A percentile compares a stretch with the other conserved stretches of the same genome.
phyloP scores from a whole-genome alignment of 2,329 filamentous ascomycete species.

The Seiridium cupressi region DNA sequence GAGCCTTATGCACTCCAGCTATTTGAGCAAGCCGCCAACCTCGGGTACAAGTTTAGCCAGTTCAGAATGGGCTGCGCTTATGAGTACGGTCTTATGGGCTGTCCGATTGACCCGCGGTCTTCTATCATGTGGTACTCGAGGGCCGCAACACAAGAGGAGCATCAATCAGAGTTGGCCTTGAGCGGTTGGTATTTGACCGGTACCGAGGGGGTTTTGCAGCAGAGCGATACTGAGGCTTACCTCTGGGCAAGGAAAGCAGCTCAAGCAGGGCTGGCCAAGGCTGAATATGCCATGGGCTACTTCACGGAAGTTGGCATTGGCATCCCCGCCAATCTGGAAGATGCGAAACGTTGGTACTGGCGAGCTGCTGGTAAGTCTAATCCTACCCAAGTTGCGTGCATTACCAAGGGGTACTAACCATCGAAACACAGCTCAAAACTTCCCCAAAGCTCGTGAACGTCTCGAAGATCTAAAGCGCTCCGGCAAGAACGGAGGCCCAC shows the following conservation, averaged over 20 bases:
- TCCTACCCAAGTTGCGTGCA: neutral
- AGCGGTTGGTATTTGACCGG: constrained; percentile 96
- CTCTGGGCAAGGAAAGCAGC: constrained; percentile 96
- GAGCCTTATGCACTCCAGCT: constrained; percentile 78
- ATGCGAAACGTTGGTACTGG: constrained; percentile 98
- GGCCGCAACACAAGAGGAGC: constrained; percentile 89
- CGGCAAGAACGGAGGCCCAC: constrained; percentile 66
- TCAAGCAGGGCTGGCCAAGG: constrained; percentile 82
- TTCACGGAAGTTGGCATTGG: constrained; percentile 96
- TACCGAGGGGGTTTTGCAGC: constrained; percentile 79
- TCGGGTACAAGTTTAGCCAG: constrained; percentile 95
- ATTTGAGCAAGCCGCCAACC: constrained; percentile 79
- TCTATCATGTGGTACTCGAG: constrained; percentile 94
- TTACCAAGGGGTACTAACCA: constrained; percentile 19
- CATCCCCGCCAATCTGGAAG: constrained; percentile 79
- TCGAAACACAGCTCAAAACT: constrained; percentile 73
- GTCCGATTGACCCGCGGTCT: constrained; percentile 75
- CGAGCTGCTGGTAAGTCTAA: constrained; percentile 81
- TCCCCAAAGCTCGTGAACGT: constrained; percentile 87
- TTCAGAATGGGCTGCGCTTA: constrained; percentile 84
- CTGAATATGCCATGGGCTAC: constrained; percentile 97
- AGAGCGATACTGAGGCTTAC: constrained; percentile 94
- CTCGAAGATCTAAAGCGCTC: constrained; percentile 87
- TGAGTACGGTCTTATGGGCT: constrained; percentile 84
- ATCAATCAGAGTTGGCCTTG: constrained; percentile 82